Conservation (phyloP, 202 grass and related monocot species). For the Eragrostis tef region DNA sequence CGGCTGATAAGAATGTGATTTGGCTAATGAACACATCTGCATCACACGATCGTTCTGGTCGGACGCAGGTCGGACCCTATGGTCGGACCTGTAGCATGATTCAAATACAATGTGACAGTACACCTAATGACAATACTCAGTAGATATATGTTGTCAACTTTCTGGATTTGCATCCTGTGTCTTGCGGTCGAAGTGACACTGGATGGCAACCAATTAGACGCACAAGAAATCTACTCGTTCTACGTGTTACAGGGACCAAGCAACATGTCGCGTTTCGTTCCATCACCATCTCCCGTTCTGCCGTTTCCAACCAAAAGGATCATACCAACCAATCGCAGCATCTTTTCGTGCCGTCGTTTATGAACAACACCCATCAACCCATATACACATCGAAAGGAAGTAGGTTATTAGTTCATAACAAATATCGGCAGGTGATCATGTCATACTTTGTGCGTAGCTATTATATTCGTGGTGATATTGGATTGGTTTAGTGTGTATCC, state of each 20-base stretch:
- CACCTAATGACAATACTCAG: neutral
- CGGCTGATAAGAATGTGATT: no score
- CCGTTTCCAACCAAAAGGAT: neutral
- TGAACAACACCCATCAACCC: neutral
- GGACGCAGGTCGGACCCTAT: no score
- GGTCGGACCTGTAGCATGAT: no score
- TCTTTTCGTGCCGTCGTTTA: neutral
- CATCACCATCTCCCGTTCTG: neutral
- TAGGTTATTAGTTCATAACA: neutral
- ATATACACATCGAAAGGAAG: neutral
- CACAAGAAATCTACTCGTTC: neutral
- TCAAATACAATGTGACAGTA: neutral
- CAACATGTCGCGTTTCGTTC: neutral
- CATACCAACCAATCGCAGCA: neutral
- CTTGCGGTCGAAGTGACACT: neutral
- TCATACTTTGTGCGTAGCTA: neutral
- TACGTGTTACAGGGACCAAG: neutral
- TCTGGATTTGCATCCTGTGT: neutral
- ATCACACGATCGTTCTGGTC: no score
- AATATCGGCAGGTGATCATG: neutral
- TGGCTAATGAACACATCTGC: no score
- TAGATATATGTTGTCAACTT: neutral
- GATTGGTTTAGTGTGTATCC: neutral
- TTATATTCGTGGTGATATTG: neutral
- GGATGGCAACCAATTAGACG: neutral